Evolutionary conservation across 768 basidiomycete genomes (phyloP).

Genomic region (Serendipita sp.): DNA sequence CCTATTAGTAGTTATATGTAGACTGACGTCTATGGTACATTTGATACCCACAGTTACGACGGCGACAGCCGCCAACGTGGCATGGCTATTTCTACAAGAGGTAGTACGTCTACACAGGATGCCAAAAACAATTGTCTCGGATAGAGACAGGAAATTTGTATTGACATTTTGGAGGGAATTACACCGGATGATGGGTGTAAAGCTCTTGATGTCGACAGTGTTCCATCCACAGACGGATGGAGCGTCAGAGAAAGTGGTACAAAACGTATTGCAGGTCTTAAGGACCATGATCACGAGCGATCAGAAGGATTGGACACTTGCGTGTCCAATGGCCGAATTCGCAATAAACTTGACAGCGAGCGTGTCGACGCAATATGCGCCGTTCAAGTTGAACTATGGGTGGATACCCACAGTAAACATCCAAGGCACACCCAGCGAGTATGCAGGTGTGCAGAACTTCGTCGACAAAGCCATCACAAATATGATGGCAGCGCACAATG

Average conservation of each 20-base stretch:
- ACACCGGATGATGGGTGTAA: conserved; percentile 16
- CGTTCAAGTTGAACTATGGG: conserved; percentile 19
- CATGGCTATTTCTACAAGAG: conserved; percentile 8
- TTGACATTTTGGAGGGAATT: conserved; percentile 23
- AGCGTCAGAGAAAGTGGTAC: conserved; percentile 21
- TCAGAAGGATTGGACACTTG: conserved; percentile 20
- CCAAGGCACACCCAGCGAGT: neutral
- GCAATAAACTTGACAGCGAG: conserved; percentile 15
- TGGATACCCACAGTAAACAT: conserved; percentile 6
- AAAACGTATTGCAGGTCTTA: conserved; percentile 20
- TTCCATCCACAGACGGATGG: conserved; percentile 28
- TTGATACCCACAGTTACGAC: neutral
- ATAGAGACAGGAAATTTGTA: conserved; percentile 22
- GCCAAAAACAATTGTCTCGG: conserved; percentile 19
- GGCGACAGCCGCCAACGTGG: conserved; percentile 9
- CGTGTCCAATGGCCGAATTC: conserved; percentile 15
- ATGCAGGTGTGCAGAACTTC: conserved; percentile 20
- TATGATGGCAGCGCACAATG: conserved; percentile 22
- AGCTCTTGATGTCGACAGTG: conserved; percentile 21
- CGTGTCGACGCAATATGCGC: conserved; percentile 13
- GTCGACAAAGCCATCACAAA: conserved; percentile 17
- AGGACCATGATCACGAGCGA: conserved; percentile 17
- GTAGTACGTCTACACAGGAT: conserved; percentile 13
- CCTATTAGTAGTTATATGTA: conserved; percentile 8
- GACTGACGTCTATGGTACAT: conserved; percentile 10